Evolutionary conservation across 23 red algal species (phyloP).

Genomic region (Cyanidioschyzon merolae): DNA sequence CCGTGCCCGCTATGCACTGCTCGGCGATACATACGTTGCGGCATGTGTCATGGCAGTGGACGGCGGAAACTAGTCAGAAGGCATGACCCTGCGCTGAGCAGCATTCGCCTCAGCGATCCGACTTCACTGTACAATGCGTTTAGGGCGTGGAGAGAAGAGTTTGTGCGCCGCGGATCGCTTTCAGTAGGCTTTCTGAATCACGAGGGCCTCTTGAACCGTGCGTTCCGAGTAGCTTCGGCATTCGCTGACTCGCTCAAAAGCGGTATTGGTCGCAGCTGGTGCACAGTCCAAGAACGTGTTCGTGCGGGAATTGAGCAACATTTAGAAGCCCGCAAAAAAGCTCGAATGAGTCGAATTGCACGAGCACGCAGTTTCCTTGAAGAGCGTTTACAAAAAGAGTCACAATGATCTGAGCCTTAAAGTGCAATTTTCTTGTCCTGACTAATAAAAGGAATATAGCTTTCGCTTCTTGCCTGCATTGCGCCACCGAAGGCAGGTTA

Average conservation of each 20-base stretch:
- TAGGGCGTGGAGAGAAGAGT: conserved; percentile 2
- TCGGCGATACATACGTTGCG: background rate
- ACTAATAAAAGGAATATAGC: no score
- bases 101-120: background rate
- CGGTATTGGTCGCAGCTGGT: background rate
- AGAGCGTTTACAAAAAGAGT: background rate
- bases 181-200: background rate
- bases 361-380: background rate
- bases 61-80: background rate
- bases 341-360: background rate
- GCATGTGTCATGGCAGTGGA: conserved; percentile 1
- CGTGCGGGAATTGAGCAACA: background rate
- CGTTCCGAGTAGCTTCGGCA: background rate
- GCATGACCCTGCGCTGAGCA: conserved; percentile 5
- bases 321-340: background rate
- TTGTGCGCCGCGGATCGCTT: background rate
- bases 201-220: background rate
- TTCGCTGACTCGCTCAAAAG: background rate
- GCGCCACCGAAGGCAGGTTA: no score
- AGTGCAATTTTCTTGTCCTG: no score
- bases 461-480: no score
- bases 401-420: no score
- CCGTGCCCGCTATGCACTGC: conserved; percentile 12
- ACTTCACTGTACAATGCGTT: background rate
- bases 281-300: background rate